phyloP scores from a whole-genome alignment of 176 grass and related monocot species.

The Ensete glaucum region DNA sequence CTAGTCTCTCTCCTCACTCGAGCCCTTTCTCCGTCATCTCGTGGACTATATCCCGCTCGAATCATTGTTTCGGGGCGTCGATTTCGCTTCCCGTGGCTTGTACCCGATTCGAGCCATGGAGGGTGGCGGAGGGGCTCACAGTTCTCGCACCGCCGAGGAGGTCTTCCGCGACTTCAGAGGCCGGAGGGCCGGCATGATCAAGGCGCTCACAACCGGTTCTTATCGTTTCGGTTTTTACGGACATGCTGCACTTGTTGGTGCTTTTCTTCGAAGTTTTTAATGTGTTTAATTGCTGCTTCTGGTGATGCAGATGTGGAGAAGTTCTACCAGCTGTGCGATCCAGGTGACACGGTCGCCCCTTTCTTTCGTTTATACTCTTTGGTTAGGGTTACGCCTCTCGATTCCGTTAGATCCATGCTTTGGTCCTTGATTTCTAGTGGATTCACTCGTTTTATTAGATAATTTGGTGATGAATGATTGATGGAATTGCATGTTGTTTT shows the following conservation, averaged over 20 bases:
- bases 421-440: too few relatives aligned
- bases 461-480: too few relatives aligned
- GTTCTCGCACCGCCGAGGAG: conserved; percentile 4
- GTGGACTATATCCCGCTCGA: too few relatives aligned
- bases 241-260: background rate
- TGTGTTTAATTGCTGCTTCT: background rate
- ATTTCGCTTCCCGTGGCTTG: too few relatives aligned
- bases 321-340: conserved; percentile 5
- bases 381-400: background rate
- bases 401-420: too few relatives aligned
- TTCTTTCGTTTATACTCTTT: background rate
- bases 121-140: background rate
- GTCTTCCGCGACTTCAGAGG: conserved; percentile 6
- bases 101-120: background rate
- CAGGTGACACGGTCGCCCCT: background rate
- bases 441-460: too few relatives aligned
- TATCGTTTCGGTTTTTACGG: background rate
- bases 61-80: too few relatives aligned
- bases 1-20: too few relatives aligned
- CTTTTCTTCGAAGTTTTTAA: background rate
- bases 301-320: background rate
- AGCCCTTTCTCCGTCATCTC: too few relatives aligned
- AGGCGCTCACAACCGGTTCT: background rate
- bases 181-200: conserved; percentile 1
- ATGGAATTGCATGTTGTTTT: too few relatives aligned